Percentiles rank a stretch among this genome's conserved stretches.
These are phyloP conservation scores for Gossypium aridum DNA, from an alignment of 441 rosid species.

Conservation along the genomic window DNA sequence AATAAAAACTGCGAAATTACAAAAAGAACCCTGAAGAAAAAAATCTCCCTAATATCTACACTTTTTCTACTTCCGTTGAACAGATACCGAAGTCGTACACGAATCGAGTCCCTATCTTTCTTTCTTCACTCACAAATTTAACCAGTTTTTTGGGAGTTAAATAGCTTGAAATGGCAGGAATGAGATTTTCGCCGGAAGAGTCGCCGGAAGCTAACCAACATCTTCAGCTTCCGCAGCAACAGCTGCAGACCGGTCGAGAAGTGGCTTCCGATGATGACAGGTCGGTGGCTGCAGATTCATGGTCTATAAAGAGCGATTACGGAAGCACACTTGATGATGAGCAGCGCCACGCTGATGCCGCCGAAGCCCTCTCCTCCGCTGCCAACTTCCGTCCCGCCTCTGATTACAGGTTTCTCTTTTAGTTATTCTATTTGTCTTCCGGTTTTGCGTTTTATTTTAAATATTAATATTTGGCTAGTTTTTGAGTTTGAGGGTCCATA, in stretches of 20 bases:
- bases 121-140: neutral
- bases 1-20: neutral
- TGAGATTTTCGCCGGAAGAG: conserved; percentile 65
- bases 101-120: neutral
- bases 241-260: conserved; percentile 37
- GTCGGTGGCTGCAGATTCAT: conserved; percentile 94
- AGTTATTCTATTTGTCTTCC: neutral
- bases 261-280: conserved; percentile 86
- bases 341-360: conserved; percentile 93
- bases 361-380: conserved; percentile 82
- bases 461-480: neutral
- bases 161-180: conserved; percentile 52
- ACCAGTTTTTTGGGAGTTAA: neutral
- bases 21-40: neutral
- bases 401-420: conserved; percentile 51
- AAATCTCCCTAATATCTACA: neutral
- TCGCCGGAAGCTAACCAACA: conserved; percentile 49
- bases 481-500: neutral
- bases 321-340: conserved; percentile 97
- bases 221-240: conserved; percentile 27
- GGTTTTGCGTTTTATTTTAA: neutral
- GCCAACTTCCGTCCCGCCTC: conserved; percentile 67
- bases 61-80: neutral
- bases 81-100: neutral
- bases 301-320: conserved; percentile 95